Evolutionary conservation across 768 basidiomycete genomes (phyloP), one percentile per base, ranked within the genome.

Genomic region (Albatrellus ellisii): DNA sequence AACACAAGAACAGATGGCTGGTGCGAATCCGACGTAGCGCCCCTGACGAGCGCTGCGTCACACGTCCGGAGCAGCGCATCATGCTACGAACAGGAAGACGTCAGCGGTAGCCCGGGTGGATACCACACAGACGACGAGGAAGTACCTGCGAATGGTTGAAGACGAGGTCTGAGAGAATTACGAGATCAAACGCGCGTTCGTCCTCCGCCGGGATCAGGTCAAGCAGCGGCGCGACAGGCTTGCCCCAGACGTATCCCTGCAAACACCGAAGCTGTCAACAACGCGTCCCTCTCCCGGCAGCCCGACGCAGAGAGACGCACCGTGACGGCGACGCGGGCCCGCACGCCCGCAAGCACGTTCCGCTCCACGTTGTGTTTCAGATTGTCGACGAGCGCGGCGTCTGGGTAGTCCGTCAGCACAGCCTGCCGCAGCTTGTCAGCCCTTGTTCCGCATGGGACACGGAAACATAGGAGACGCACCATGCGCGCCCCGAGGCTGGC

Each of bases 401-500:
- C 94, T 0, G 94, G 94, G 56, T 97, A 98, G 59, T 99, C 95
- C 0, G 95, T 95, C 36, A 91, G 60, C 2, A 95, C 73, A 2
- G 80, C 77, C 85, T 88, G 50, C 10, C n/a, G 0, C 15, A 8
- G 17, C 10, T 5, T 20, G 20, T 17, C 27, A 26, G 12, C 15
- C 21, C 10, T 2, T 15, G 26, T 6, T 9, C 26, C 7, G 21
- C 25, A 22, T 1, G 20, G 18, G 27, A 32, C 3, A 24, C 22
- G 7, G 22, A 18, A 25, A 27, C 1, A 3, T 29, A 2, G 41
- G 6, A 22, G 3, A 53, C 65, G n/a, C 15, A 86, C 90, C 54
- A 72, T 73, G 29, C 57, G 53, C 0, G 90, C 89, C 0, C 79
- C 82, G 44, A 77, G 79, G 29, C 79, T 71, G 0, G 70, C 74